Evolutionary conservation across 192 early-diverging fungal species (phyloP), one percentile per base, ranked within the genome.

Genomic region (Dissophora ornata): DNA sequence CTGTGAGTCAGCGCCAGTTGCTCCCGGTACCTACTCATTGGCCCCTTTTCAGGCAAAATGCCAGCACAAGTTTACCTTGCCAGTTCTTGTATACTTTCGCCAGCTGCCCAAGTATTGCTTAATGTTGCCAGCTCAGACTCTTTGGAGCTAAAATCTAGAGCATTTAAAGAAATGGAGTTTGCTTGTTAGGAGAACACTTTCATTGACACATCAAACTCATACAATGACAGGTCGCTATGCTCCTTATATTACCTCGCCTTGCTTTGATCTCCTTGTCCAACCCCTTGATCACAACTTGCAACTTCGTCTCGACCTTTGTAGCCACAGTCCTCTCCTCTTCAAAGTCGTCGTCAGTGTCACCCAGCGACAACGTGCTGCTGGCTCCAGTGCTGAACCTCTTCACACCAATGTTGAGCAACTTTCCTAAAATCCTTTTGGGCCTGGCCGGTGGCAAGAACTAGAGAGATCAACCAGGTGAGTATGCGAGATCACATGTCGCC

Each of bases 391-490:
- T 66, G 41, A 77, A 77, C 12, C 64, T 41, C 34, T 67, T 77
- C 28, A 67, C 73, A 21, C 73, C 42, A 41, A 77, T 77, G 13
- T 77, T 62, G 21, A 77, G 62, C 1, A 77, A 29, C 29, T 61
- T 67, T 4, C 58, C 73, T 1, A 77, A 45, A 3, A 77, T 79
- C 54, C 53, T 82, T 25, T 68, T 67, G 25, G 77, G 63, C 45
- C 69, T 79, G 47, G 44, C 79, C 25, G 81, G 54, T 4, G 81
- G 81, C 6, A 82, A 25, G 45, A 82, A 82, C 75, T 81, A 47
- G 0, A 19, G 21, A 28, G 11, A 38, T 50, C 32, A 38, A 62
- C 21, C 49, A 32, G 6, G 16, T 60, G 44, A 26, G 25, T 41
- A 9, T 12, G 18, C 18, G 12, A 36, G 32, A 55, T 34, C 29